Base-by-base conservation (phyloP, 306 rosid genomes). In the Fragaria vesca region DNA sequence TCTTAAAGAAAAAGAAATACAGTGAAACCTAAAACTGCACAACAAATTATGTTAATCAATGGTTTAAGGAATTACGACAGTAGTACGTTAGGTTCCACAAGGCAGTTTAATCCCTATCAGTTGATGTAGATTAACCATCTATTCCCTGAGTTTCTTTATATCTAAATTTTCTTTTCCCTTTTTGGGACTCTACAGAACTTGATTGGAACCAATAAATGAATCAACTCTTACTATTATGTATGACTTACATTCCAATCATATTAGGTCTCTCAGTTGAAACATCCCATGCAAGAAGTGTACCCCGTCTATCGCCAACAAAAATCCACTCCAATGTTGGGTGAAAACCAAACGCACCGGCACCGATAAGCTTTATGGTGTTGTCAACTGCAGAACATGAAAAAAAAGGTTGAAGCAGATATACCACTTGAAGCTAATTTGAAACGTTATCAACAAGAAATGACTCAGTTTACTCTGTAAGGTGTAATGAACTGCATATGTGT, bases 311-410 rank as follows among this genome's bases (percentile, higher is more conserved):
- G 71, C 99, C 99, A 80, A 96, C 90, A 93, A 96, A 96, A 75
- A 96, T 87, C 99, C 99, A 96, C 81, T 96, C 99, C 72, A 93
- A 86, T 55, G 97, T 93, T 79, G 99, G 98, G 86, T 96, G 99
- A 88, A 96, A 96, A 75, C 98, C 97, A 83, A 96, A 91, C 43
- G 98, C 97, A 81, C 98, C 90, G 72, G 98, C 96, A 61, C 99
- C 99, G 72, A 85, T 88, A 73, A 96, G 99, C 91, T 90, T 96
- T 81, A 93, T 93, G 72, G 98, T 87, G 80, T 85, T 87, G 78
- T 96, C 98, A 85, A 93, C 99, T 96, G 87, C 40, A 75, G 36
- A 79, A 80, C 21, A 75, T 63, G 57, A 81, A 83, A 76, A 75
- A 75, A 52, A 57, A 81, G 62, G 62, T 80, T 63, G 51, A 57